Evolutionary conservation across 2,329 filamentous ascomycete genomes (phyloP).

Genomic region (Zopfia rhizophila): DNA sequence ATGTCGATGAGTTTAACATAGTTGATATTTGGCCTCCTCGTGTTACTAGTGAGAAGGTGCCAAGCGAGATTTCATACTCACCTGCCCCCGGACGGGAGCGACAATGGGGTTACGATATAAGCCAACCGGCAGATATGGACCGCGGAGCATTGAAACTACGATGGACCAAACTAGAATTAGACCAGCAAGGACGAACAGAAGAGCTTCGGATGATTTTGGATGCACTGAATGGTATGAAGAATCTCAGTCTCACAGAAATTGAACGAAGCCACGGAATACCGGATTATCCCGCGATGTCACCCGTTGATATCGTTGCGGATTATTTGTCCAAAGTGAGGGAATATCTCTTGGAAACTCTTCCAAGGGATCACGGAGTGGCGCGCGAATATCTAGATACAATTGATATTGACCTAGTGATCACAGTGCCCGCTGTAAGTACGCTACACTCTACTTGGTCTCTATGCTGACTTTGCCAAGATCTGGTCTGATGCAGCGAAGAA

Average conservation of each 20-base stretch:
- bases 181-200: slow-evolving; percentile 28
- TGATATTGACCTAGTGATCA: slow-evolving; percentile 34
- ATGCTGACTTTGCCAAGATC: too few relatives aligned
- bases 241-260: too few relatives aligned
- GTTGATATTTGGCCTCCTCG: slow-evolving; percentile 39
- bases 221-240: slow-evolving; percentile 8
- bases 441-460: too few relatives aligned
- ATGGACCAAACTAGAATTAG: slow-evolving; percentile 47
- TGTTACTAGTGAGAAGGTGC: slow-evolving; percentile 43
- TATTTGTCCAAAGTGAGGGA: slow-evolving; percentile 34
- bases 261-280: slow-evolving; percentile 14
- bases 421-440: slow-evolving; percentile 38
- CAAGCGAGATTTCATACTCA: slow-evolving; percentile 33
- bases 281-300: slow-evolving; percentile 24
- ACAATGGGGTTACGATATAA: slow-evolving; percentile 30
- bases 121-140: slow-evolving; percentile 23
- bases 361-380: slow-evolving; percentile 4
- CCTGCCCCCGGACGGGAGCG: slow-evolving; percentile 9
- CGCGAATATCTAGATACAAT: too few relatives aligned
- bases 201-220: slow-evolving; percentile 29
- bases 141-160: too few relatives aligned
- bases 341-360: slow-evolving; percentile 25
- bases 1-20: too few relatives aligned
- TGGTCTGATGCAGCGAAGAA: slow-evolving; percentile 39
- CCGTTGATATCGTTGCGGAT: slow-evolving; percentile 43